phyloP scores from a whole-genome alignment of 2,329 filamentous ascomycete species.

The Curvularia hawaiiensis region DNA sequence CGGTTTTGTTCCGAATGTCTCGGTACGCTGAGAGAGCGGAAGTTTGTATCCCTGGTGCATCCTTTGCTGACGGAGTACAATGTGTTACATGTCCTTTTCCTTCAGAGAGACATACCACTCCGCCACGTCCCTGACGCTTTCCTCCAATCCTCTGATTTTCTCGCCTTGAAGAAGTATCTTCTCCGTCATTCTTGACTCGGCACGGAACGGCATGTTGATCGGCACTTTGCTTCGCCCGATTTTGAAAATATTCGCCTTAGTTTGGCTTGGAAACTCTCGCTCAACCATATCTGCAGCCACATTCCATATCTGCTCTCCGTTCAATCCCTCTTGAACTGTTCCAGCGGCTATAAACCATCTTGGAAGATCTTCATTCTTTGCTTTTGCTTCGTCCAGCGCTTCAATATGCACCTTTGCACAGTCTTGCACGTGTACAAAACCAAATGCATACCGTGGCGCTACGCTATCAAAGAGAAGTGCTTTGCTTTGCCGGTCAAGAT shows the following conservation, averaged over 20 bases:
- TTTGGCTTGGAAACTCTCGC: constrained; percentile 20
- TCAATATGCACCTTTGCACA: constrained; percentile 41
- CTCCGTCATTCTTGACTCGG: constrained; percentile 37
- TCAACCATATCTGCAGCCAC: constrained; percentile 30
- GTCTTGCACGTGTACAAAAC: constrained; percentile 42
- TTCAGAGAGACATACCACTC: constrained; percentile 33
- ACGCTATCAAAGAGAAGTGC: constrained; percentile 40
- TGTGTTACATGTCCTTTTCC: neutral
- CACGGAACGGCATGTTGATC: constrained; percentile 40
- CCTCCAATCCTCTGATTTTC: constrained; percentile 26
- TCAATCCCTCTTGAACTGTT: constrained; percentile 25
- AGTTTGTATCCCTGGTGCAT: neutral
- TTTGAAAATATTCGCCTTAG: constrained; percentile 26
- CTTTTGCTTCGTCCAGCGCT: constrained; percentile 30
- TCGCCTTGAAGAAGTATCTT: constrained; percentile 27
- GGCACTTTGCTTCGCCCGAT: constrained; percentile 34
- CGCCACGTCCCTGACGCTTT: constrained; percentile 37
- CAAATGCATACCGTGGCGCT: constrained; percentile 40
- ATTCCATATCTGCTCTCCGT: constrained; percentile 30
- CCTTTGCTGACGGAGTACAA: neutral
- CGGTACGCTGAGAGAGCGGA: neutral
- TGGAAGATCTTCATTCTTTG: constrained; percentile 24
- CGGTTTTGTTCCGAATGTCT: too few species aligned
- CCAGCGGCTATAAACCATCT: constrained; percentile 39
- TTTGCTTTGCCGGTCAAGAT: constrained; percentile 41